Conservation (phyloP, 148 eudicot species). For the Oxyria digyna region DNA sequence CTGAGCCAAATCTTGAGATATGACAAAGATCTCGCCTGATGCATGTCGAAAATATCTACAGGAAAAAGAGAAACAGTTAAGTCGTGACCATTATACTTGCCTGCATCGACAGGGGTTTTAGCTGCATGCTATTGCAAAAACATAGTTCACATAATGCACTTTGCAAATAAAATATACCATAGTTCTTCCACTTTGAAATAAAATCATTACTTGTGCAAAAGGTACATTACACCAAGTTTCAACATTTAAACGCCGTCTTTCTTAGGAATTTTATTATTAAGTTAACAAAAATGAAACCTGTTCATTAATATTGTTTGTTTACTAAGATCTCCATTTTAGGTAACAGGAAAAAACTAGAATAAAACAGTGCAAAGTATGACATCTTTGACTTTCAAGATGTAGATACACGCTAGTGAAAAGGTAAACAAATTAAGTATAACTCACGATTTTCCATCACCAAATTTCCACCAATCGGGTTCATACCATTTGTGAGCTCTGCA, state of each 20-base stretch:
- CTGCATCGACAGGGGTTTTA: slow-evolving; percentile 1
- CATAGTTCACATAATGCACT: not conserved
- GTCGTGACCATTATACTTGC: not conserved
- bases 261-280: not conserved
- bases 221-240: not conserved
- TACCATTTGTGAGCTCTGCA: slow-evolving; percentile 76
- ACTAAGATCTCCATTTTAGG: not conserved
- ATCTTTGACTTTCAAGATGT: not conserved
- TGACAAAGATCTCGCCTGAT: slow-evolving; percentile 70
- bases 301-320: not conserved
- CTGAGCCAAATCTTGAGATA: slow-evolving; percentile 77
- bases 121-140: not conserved
- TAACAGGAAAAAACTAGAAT: not conserved
- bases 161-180: not conserved
- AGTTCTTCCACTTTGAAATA: not conserved
- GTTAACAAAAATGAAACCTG: not conserved
- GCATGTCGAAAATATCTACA: slow-evolving; percentile 83
- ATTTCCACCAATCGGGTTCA: slow-evolving; percentile 99
- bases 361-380: not conserved
- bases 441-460: slow-evolving; percentile 85
- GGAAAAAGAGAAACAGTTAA: slow-evolving; percentile 3
- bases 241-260: not conserved
- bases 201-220: not conserved
- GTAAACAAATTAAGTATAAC: slow-evolving; percentile 12
- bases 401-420: not conserved